Evolutionary conservation across 75 land plant species (phyloP).

Genomic region (Pinus tabuliformis): DNA sequence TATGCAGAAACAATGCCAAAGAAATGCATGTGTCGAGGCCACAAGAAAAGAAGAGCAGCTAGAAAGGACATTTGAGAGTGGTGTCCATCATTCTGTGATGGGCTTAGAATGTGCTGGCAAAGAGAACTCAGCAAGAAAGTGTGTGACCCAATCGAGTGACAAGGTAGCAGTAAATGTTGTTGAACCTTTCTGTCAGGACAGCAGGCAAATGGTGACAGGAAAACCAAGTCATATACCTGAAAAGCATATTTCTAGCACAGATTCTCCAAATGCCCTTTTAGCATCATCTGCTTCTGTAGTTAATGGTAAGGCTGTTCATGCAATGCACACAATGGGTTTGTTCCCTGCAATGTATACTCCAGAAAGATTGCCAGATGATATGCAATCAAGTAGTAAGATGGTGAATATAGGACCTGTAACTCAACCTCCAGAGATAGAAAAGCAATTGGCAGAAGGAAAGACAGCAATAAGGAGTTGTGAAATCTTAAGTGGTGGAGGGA

Average conservation of each 20-base stretch:
- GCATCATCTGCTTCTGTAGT: neutral
- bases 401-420: neutral
- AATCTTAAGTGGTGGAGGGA: neutral
- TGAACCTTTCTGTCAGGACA: neutral
- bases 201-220: neutral
- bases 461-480: neutral
- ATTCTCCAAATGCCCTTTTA: neutral
- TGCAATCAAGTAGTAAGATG: neutral
- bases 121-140: neutral
- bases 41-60: neutral
- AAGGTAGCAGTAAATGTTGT: neutral
- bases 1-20: no score
- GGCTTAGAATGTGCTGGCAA: neutral
- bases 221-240: neutral
- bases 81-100: neutral
- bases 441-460: neutral
- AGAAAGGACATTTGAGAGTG: neutral
- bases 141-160: neutral
- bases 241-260: neutral
- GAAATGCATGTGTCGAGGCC: neutral
- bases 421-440: neutral
- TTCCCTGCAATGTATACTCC: conserved; percentile 2
- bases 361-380: neutral
- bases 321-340: neutral
- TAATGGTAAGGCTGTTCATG: conserved; percentile 3